phyloP scores from a whole-genome alignment of 768 basidiomycete species.

The Tylopilus balloui region DNA sequence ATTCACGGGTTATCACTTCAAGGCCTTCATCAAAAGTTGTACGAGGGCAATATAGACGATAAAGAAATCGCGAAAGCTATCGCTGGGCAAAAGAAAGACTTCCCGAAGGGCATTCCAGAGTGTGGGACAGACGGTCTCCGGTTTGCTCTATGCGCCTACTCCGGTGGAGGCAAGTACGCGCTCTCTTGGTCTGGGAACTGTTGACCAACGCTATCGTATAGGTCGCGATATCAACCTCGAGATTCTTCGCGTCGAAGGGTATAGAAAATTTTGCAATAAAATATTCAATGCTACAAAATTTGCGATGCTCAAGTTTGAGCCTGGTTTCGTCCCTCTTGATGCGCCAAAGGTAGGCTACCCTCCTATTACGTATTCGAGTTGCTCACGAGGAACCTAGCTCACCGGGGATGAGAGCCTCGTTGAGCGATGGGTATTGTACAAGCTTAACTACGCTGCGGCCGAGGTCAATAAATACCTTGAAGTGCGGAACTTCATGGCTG shows the following conservation, averaged over 20 bases:
- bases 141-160: conserved; percentile 94
- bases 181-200: not conserved
- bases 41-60: conserved; percentile 89
- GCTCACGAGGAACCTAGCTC: conserved; percentile 44
- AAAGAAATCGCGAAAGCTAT: conserved; percentile 90
- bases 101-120: conserved; percentile 97
- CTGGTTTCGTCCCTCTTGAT: conserved; percentile 70
- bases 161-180: conserved; percentile 63
- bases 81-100: conserved; percentile 96
- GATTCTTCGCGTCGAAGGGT: conserved; percentile 93
- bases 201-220: conserved; percentile 27
- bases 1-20: conserved; percentile 82
- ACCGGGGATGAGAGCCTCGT: conserved; percentile 89
- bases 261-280: conserved; percentile 99
- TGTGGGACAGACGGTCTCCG: conserved; percentile 96
- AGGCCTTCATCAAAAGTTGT: conserved; percentile 76
- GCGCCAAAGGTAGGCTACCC: conserved; percentile 53
- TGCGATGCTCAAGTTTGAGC: conserved; percentile 95
- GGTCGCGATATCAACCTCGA: conserved; percentile 97
- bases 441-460: conserved; percentile 75
- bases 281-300: conserved; percentile 99
- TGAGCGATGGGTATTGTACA: conserved; percentile 94
- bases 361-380: not conserved
- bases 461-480: conserved; percentile 73
- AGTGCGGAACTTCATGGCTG: conserved; percentile 89